Evolutionary conservation across 106 monocot genomes (phyloP).

Genomic region (Agapanthus africanus): DNA sequence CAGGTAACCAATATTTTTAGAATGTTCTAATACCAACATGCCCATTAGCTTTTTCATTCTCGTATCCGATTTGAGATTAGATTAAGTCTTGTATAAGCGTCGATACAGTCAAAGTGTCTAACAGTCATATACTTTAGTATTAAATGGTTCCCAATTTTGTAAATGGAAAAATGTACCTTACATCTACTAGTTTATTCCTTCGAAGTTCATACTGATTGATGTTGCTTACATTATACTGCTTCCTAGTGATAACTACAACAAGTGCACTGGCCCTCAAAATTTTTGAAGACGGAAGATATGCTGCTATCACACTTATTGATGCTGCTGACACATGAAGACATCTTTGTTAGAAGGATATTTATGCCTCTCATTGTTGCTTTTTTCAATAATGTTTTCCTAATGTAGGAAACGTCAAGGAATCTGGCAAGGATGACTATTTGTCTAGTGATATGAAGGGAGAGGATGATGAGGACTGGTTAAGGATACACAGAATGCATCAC

Average conservation of each 20-base stretch:
- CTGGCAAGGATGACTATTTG: conserved; percentile 17
- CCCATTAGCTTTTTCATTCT: neutral
- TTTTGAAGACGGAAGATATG: no score
- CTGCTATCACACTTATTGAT: no score
- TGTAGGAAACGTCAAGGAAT: conserved; percentile 17
- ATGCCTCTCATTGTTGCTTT: neutral
- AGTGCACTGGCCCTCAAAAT: no score
- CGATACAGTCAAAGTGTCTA: no score
- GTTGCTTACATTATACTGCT: conserved; percentile 6
- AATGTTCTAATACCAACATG: neutral
- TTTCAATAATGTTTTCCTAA: neutral
- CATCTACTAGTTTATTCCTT: neutral
- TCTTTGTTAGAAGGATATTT: neutral
- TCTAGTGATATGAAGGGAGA: conserved; percentile 21
- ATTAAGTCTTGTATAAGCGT: neutral
- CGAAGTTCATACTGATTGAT: neutral
- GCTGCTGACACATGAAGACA: neutral
- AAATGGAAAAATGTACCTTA: neutral
- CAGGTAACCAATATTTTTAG: neutral
- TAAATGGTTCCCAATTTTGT: neutral
- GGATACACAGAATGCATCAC: conserved; percentile 27
- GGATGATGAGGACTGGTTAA: conserved; percentile 60
- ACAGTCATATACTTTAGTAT: neutral
- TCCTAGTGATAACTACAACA: no score
- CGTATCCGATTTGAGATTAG: neutral